phyloP scores from a whole-genome alignment of 306 rosid genomes.

The Prunus kanzakura region DNA sequence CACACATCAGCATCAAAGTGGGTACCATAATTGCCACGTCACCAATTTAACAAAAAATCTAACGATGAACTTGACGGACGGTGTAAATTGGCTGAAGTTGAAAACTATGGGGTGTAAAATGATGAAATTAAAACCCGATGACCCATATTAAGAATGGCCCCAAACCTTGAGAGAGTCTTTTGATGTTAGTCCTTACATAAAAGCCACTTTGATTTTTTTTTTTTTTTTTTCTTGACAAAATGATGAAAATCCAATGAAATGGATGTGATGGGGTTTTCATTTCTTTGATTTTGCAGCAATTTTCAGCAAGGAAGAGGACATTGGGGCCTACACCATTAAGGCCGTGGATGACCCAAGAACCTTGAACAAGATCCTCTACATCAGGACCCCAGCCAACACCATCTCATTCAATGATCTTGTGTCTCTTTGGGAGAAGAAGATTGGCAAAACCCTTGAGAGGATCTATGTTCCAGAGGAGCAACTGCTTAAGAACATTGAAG shows the following conservation, averaged over 20 bases:
- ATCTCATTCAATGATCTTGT: conserved; percentile 36
- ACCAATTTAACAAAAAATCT: too few species aligned
- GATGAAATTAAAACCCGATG: too few species aligned
- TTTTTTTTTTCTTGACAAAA: neutral
- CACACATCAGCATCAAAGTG: too few species aligned
- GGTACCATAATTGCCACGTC: too few species aligned
- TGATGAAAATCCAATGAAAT: neutral
- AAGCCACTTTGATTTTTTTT: neutral
- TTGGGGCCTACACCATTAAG: conserved; percentile 27
- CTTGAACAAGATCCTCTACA: conserved; percentile 39
- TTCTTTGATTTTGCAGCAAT: conserved; percentile 21
- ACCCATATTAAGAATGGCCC: too few species aligned
- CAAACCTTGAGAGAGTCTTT: too few species aligned
- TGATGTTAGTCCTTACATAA: neutral
- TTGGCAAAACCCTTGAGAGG: conserved; percentile 30
- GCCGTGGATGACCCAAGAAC: conserved; percentile 49
- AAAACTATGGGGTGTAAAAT: too few species aligned
- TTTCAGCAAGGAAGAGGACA: conserved; percentile 45
- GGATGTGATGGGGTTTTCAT: neutral
- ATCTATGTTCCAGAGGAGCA: conserved; percentile 32
- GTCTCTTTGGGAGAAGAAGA: conserved; percentile 40
- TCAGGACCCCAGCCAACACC: conserved; percentile 27
- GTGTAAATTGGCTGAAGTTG: too few species aligned
- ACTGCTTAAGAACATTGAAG: conserved; percentile 36
- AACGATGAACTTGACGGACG: too few species aligned